Evolutionary conservation across 1,284 basidiomycete genomes (phyloP).

Genomic region (Salmacisia buchloeana): DNA sequence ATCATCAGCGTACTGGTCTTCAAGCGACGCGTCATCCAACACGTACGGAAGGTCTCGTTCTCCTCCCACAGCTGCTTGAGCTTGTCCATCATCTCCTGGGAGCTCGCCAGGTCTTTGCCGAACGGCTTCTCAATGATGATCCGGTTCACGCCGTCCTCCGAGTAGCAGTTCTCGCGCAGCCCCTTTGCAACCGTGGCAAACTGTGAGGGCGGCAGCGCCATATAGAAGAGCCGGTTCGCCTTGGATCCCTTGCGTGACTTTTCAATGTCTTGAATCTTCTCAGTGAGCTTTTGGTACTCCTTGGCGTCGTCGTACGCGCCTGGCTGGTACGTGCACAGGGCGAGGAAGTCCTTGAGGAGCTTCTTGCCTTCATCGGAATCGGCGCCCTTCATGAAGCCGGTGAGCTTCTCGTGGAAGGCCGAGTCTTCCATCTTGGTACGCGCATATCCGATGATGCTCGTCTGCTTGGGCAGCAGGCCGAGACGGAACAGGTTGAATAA

Average conservation of each 20-base stretch:
- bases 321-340: slow-evolving; percentile 43
- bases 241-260: slow-evolving; percentile 20
- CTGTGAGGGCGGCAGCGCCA: slow-evolving; percentile 48
- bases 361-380: slow-evolving; percentile 35
- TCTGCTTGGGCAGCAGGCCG: slow-evolving; percentile 37
- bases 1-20: not conserved
- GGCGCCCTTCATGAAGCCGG: slow-evolving; percentile 30
- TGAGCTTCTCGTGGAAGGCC: slow-evolving; percentile 45
- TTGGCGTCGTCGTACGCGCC: slow-evolving; percentile 46
- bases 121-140: slow-evolving; percentile 50
- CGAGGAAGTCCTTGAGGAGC: slow-evolving; percentile 33
- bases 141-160: slow-evolving; percentile 39
- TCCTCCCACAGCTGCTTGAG: slow-evolving; percentile 49
- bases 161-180: slow-evolving; percentile 45
- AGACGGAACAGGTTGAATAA: slow-evolving; percentile 45
- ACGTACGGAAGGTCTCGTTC: slow-evolving; percentile 46
- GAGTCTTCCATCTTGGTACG: slow-evolving; percentile 49
- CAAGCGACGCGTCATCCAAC: too few relatives aligned
- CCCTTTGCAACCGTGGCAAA: slow-evolving; percentile 47
- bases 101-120: slow-evolving; percentile 47
- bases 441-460: slow-evolving; percentile 51
- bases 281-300: slow-evolving; percentile 41
- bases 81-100: slow-evolving; percentile 45
- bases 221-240: slow-evolving; percentile 47
- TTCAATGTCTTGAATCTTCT: slow-evolving; percentile 38